Base-by-base conservation (phyloP, 1,284 basidiomycete species). In the Apiotrichum veenhuisii region DNA sequence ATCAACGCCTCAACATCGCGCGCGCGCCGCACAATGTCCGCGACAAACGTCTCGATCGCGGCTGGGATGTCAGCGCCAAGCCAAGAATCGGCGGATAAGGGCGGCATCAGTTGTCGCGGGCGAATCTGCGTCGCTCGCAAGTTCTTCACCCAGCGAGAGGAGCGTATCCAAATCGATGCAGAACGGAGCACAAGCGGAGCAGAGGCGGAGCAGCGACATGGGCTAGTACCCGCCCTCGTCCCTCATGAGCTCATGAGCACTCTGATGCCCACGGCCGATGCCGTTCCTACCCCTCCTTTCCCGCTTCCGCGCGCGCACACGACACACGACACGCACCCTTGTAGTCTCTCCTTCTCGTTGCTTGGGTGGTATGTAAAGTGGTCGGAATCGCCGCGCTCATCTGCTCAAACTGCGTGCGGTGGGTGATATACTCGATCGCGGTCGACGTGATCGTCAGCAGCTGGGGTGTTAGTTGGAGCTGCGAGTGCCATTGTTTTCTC, bases 351-450 rank as follows among this genome's bases (percentile, higher is more conserved):
- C 68, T 42, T 30, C 57, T 45, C 22, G 68, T 71, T 5, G 71
- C 70, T n/a, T 64, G 55, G 4, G 64, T 47, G 1, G 67, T 69
- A 30, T 64, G 57, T 11, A 73, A 56, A 1, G 75, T 74, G 1
- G 67, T 61, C 4, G 75, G 74, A 22, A 77, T 71, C 18, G 64
- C 59, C 4, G 59, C 52, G 18, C 69, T 70, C 15, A 68, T 66
- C 53, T 75, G 73, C 62, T 73, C 72, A 54, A 77, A 76, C 52
- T 71, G 67, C 14, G 75, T 72, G n/a, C 67, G 59, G 55, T 69
- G 69, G 36, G 73, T 74, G 36, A 77, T 74, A 50, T 76, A 77
- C 45, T 74, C 69, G 63, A 77, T 72, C 17, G 74, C 74, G 14
- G 70, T 67, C 30, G 73, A 68, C n/a, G 74, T 71, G 63, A 76